Conservation (phyloP, 768 basidiomycete species). For the Chalciporus pseudorubinellus region DNA sequence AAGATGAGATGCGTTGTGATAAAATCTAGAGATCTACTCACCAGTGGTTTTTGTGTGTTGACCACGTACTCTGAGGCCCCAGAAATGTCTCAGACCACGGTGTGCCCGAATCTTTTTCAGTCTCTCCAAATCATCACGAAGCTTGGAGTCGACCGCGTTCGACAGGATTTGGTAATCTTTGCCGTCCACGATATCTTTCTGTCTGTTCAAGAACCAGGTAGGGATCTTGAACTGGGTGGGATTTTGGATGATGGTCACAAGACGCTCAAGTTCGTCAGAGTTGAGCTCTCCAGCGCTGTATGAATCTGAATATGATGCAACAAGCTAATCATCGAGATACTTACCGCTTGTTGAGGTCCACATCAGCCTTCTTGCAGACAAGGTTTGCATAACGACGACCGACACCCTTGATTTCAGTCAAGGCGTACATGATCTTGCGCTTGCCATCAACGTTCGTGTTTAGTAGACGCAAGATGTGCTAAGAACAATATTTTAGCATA, state of each 20-base stretch:
- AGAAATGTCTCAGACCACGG: slow-evolving; percentile 88
- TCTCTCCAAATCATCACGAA: slow-evolving; percentile 96
- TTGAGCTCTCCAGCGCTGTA: slow-evolving; percentile 96
- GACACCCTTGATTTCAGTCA: slow-evolving; percentile 99
- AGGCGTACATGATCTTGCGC: slow-evolving; percentile 98
- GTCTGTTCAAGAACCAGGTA: slow-evolving; percentile 98
- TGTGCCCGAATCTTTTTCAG: slow-evolving; percentile 99
- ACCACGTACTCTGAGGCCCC: slow-evolving; percentile 94
- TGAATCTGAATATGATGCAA: slow-evolving; percentile 4
- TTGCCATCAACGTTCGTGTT: slow-evolving; percentile 99
- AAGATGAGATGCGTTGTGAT: not conserved
- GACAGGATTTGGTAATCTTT: slow-evolving; percentile 96
- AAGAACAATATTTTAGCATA: slow-evolving; percentile 11
- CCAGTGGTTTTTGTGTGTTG: slow-evolving; percentile 99
- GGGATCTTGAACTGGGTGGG: slow-evolving; percentile 99
- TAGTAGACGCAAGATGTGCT: slow-evolving; percentile 99
- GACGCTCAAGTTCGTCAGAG: slow-evolving; percentile 98
- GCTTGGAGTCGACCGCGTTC: slow-evolving; percentile 95
- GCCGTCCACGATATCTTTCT: slow-evolving; percentile 96
- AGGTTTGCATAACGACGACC: slow-evolving; percentile 98
- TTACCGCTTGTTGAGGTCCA: slow-evolving; percentile 97
- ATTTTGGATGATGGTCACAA: slow-evolving; percentile 99
- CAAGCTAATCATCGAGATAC: slow-evolving; percentile 25
- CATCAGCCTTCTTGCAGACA: slow-evolving; percentile 99
- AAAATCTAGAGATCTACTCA: slow-evolving; percentile 30